These are phyloP conservation scores for Rosa lucieae DNA, from an alignment of 306 rosid genomes.

Conservation along the genomic window DNA sequence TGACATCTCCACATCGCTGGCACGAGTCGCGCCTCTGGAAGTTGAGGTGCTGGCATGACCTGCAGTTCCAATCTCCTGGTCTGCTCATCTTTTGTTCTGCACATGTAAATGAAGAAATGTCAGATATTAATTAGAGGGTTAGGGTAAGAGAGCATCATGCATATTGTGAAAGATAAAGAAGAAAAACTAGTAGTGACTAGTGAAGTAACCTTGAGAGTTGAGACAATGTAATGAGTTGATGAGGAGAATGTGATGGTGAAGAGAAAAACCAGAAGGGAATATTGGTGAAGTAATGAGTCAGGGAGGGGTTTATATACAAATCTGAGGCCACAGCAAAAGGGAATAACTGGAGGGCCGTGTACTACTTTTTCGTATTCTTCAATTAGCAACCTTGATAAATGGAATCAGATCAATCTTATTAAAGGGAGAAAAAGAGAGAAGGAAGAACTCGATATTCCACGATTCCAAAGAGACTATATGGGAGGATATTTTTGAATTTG, in stretches of 20 bases:
- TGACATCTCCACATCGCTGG: slow-evolving; percentile 89
- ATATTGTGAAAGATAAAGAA: neutral
- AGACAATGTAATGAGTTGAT: slow-evolving; percentile 27
- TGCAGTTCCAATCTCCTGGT: slow-evolving; percentile 99
- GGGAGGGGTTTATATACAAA: slow-evolving; percentile 59
- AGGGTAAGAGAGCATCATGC: neutral
- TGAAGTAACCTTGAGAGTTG: slow-evolving; percentile 38
- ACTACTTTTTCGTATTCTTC: slow-evolving; percentile 62
- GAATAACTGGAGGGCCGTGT: slow-evolving; percentile 67
- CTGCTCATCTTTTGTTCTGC: slow-evolving; percentile 69
- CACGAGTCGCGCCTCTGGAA: slow-evolving; percentile 95
- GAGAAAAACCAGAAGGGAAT: slow-evolving; percentile 7
- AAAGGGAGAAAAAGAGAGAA: slow-evolving; percentile 53
- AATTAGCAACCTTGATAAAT: slow-evolving; percentile 71
- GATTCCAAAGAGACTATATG: slow-evolving; percentile 48
- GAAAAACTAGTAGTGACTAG: neutral
- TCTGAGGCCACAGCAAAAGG: slow-evolving; percentile 47
- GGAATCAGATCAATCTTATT: slow-evolving; percentile 46
- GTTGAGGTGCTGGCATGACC: slow-evolving; percentile 93
- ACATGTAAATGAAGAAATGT: neutral
- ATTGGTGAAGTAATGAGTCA: slow-evolving; percentile 50
- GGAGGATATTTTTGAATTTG: slow-evolving; percentile 57
- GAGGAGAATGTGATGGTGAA: slow-evolving; percentile 19
- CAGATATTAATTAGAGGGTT: neutral
- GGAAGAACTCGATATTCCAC: slow-evolving; percentile 32